Conservation (phyloP, 495 filamentous ascomycete genomes). For the Xylaria scruposa region DNA sequence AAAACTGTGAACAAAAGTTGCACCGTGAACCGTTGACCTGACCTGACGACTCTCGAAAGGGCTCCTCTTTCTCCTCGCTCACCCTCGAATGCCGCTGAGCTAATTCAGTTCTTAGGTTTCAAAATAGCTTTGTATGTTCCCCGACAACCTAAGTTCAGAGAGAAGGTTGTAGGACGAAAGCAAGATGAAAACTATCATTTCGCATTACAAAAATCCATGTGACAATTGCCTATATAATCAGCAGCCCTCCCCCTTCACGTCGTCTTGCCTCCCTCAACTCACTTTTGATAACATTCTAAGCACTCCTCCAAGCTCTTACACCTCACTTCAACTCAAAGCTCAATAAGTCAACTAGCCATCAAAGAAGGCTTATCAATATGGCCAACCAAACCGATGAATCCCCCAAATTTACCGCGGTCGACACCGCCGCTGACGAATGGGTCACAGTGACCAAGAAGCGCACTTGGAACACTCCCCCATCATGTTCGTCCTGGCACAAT, state of each 20-base stretch:
- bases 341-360: not conserved
- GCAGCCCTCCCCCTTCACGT: not conserved
- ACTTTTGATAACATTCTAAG: not conserved
- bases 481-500: no score
- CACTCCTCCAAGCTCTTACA: not conserved
- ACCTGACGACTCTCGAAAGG: not conserved
- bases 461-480: no score
- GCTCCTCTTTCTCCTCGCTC: not conserved
- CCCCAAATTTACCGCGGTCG: not conserved
- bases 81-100: not conserved
- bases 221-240: not conserved
- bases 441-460: not conserved
- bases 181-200: not conserved
- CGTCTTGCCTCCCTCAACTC: not conserved
- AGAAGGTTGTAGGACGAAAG: not conserved
- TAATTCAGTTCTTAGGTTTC: no score
- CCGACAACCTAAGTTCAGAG: not conserved
- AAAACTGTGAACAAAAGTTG: not conserved
- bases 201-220: not conserved
- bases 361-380: not conserved
- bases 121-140: not conserved
- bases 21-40: not conserved
- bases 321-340: not conserved
- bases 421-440: not conserved
- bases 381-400: not conserved